A percentile compares a stretch with the other conserved stretches of the same genome.
phyloP scores from a whole-genome alignment of 2,329 filamentous ascomycete genomes.

The Fusarium concolor region DNA sequence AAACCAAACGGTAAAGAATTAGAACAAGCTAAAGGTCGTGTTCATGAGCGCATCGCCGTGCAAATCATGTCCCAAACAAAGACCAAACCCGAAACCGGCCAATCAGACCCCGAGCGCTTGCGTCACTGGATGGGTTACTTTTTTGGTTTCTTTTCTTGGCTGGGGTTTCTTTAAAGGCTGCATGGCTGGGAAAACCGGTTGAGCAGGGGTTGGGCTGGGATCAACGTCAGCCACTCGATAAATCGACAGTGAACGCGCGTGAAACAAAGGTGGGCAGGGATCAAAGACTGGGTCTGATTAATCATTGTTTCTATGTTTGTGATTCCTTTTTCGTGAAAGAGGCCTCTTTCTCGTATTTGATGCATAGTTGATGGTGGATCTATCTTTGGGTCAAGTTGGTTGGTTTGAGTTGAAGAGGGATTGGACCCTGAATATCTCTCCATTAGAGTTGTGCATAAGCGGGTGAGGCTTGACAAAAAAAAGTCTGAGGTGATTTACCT shows the following conservation, averaged over 20 bases:
- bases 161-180: neutral
- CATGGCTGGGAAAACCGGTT: slow-evolving; percentile 38
- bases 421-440: slow-evolving; percentile 32
- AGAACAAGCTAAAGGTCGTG: slow-evolving; percentile 22
- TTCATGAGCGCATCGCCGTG: slow-evolving; percentile 39
- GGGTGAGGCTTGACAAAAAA: slow-evolving; percentile 4
- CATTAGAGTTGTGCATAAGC: slow-evolving; percentile 11
- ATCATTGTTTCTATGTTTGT: slow-evolving; percentile 32
- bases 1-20: slow-evolving; percentile 21
- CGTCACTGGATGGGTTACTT: slow-evolving; percentile 26
- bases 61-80: slow-evolving; percentile 42
- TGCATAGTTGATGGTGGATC: slow-evolving; percentile 5
- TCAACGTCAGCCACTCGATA: slow-evolving; percentile 30
- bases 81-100: slow-evolving; percentile 8
- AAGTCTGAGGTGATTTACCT: neutral
- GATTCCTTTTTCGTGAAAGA: slow-evolving; percentile 14
- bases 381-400: neutral
- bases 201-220: slow-evolving; percentile 19
- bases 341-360: slow-evolving; percentile 33
- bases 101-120: slow-evolving; percentile 32
- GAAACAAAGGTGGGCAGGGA: slow-evolving; percentile 23
- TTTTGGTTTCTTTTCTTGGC: slow-evolving; percentile 27
- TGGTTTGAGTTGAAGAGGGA: neutral
- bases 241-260: slow-evolving; percentile 22
- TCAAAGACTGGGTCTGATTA: slow-evolving; percentile 3